Evolutionary conservation across 805 yeast species (phyloP).

Genomic region (Teunomyces gatunensis): DNA sequence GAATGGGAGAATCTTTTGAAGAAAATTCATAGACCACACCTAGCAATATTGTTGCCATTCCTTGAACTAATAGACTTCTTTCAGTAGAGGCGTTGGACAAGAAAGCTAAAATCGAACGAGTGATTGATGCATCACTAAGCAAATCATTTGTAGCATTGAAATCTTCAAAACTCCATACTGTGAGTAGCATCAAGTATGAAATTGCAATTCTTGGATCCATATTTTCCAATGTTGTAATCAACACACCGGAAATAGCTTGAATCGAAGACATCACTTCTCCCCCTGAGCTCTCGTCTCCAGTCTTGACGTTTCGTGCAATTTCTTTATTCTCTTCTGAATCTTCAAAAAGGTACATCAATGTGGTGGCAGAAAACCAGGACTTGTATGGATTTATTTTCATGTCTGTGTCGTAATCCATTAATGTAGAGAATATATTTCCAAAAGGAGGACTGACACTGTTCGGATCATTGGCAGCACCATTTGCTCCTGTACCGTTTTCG

Average conservation of each 20-base stretch:
- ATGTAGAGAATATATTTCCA: conserved; percentile 65
- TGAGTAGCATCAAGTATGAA: conserved; percentile 72
- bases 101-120: conserved; percentile 67
- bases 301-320: conserved; percentile 45
- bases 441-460: conserved; percentile 12
- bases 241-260: conserved; percentile 74
- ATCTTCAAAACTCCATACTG: conserved; percentile 78
- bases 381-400: conserved; percentile 77
- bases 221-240: conserved; percentile 59
- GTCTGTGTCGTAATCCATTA: conserved; percentile 70
- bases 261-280: conserved; percentile 71
- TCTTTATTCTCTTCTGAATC: conserved; percentile 50
- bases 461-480: background rate
- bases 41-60: conserved; percentile 66
- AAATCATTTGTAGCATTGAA: conserved; percentile 72
- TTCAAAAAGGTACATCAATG: conserved; percentile 61
- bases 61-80: conserved; percentile 56
- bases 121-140: conserved; percentile 60
- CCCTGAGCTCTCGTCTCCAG: conserved; percentile 58
- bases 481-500: background rate
- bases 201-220: conserved; percentile 73
- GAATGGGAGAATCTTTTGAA: conserved; percentile 55
- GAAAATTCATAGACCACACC: conserved; percentile 83
- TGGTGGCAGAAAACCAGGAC: conserved; percentile 75
- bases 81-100: conserved; percentile 50